Percentiles rank a stretch among this genome's conserved stretches.
Evolutionary conservation across 2,329 filamentous ascomycete species (phyloP).

Genomic region (Arthrinium phaeospermum): DNA sequence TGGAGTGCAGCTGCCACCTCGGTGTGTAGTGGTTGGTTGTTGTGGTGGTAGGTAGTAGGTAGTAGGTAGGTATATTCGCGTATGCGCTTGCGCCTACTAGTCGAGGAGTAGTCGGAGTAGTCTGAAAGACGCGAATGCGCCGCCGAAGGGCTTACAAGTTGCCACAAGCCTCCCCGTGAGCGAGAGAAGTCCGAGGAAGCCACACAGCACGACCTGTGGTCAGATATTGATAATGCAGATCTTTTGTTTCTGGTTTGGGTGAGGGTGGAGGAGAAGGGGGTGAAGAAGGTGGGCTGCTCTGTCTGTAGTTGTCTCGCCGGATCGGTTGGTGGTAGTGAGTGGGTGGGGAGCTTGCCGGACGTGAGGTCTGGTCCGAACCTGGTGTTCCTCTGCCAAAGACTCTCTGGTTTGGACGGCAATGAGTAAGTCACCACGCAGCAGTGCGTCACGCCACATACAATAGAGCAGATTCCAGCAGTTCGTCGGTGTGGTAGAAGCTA

Average conservation of each 20-base stretch:
- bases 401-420: not conserved
- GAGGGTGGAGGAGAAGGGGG: conserved; percentile 3
- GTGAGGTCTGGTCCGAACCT: not conserved
- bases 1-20: not conserved
- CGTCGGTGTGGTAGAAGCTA: not conserved
- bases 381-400: not conserved
- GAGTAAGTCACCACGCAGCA: not conserved
- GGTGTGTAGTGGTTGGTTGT: not conserved
- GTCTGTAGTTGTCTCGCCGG: not conserved
- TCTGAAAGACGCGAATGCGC: not conserved
- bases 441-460: not conserved
- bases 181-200: not conserved
- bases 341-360: not conserved
- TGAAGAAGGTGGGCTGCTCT: not conserved
- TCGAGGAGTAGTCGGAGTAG: not conserved
- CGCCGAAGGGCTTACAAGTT: not conserved
- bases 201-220: not conserved
- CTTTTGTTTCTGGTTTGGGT: not conserved
- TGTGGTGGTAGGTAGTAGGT: not conserved
- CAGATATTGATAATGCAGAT: conserved; percentile 9
- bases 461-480: not conserved
- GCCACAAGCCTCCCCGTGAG: not conserved
- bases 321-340: not conserved
- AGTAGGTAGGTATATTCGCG: not conserved
- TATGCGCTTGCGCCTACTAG: conserved; percentile 1